Evolutionary conservation across 257 asterid genomes (phyloP).

Genomic region (Ilex aquifolium): DNA sequence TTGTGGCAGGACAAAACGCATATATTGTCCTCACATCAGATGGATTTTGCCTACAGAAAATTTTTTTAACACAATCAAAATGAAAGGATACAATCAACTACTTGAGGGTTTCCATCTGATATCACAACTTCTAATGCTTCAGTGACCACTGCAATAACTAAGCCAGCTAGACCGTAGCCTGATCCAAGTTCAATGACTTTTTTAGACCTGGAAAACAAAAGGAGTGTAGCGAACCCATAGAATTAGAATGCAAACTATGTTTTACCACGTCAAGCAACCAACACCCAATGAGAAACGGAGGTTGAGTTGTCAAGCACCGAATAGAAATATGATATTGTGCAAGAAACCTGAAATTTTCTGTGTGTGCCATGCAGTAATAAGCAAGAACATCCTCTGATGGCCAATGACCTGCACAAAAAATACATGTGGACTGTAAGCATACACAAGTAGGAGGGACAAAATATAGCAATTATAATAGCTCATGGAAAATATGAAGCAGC

Average conservation of each 20-base stretch:
- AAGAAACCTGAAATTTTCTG: slow-evolving; percentile 55
- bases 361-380: slow-evolving; percentile 60
- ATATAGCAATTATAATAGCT: too few relatives aligned
- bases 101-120: slow-evolving; percentile 97
- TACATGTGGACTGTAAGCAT: slow-evolving; percentile 12
- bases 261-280: not conserved
- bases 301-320: slow-evolving; percentile 2
- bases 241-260: not conserved
- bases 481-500: too few relatives aligned
- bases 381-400: slow-evolving; percentile 96
- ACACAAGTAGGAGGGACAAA: not conserved
- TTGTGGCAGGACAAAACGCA: too few relatives aligned
- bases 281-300: not conserved
- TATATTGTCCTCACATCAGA: not conserved
- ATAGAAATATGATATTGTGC: not conserved
- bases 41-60: not conserved
- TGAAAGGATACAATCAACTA: slow-evolving; percentile 87
- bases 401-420: slow-evolving; percentile 73
- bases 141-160: slow-evolving; percentile 60
- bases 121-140: slow-evolving; percentile 78
- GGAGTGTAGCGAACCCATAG: not conserved
- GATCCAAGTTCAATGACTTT: slow-evolving; percentile 89
- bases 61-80: slow-evolving; percentile 8
- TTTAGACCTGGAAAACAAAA: slow-evolving; percentile 44
- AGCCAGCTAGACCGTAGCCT: slow-evolving; percentile 94